phyloP scores from a whole-genome alignment of 108 stramenopile species.

The Tribonema minus region DNA sequence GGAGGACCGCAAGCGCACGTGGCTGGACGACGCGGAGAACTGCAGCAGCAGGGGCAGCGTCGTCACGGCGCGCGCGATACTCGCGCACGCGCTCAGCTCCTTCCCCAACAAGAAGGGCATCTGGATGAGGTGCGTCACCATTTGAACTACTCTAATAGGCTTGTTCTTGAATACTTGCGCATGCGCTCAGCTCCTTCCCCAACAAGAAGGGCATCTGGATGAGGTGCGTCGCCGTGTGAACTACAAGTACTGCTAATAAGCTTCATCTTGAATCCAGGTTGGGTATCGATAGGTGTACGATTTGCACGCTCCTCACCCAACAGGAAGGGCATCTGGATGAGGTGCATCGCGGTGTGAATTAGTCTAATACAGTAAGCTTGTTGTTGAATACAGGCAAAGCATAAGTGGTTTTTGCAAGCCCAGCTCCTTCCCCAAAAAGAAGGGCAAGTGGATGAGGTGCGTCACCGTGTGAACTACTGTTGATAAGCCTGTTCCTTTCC shows the following conservation, averaged over 20 bases:
- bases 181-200: constrained; percentile 71
- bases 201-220: constrained; percentile 78
- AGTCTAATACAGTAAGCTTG: no score
- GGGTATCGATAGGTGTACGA: constrained; percentile 73
- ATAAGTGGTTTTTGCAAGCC: no score
- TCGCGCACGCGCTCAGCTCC: constrained; percentile 67
- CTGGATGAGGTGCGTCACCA: no score
- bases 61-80: constrained; percentile 74
- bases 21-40: constrained; percentile 91
- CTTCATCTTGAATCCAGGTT: no score
- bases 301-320: constrained; percentile 69
- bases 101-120: constrained; percentile 76
- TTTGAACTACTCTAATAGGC: no score
- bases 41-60: constrained; percentile 64
- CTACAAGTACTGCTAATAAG: no score
- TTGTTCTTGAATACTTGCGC: constrained; percentile 74
- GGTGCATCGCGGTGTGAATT: no score
- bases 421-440: constrained; percentile 69
- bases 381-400: constrained; percentile 76
- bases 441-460: constrained; percentile 78
- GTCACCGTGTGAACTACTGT: no score
- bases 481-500: no score
- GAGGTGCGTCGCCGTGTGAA: no score
- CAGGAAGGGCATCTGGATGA: constrained; percentile 79
- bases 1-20: constrained; percentile 83